Percentiles rank a stretch among this genome's conserved stretches.
Conservation (phyloP, 2,329 filamentous ascomycete genomes). For the Monosporascus sp. region DNA sequence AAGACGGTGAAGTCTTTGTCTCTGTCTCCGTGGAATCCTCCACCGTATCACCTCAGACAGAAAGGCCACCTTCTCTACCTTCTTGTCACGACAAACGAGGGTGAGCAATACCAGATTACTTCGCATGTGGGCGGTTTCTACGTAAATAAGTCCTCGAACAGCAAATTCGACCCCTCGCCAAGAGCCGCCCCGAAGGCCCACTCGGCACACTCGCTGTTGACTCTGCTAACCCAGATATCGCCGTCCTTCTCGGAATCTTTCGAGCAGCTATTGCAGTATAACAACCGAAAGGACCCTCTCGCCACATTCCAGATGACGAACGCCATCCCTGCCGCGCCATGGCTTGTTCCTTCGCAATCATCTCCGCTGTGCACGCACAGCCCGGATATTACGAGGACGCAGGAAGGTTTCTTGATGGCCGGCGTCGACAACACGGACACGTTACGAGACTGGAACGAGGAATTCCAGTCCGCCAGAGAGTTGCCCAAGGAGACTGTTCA, state of each 20-base stretch:
- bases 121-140: conserved; percentile 92
- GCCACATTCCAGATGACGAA: conserved; percentile 96
- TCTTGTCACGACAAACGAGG: conserved; percentile 83
- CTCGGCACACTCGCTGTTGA: conserved; percentile 80
- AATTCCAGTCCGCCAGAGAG: conserved; percentile 95
- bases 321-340: conserved; percentile 84
- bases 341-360: conserved; percentile 71
- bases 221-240: conserved; percentile 72
- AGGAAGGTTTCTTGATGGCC: conserved; percentile 85
- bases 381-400: conserved; percentile 79
- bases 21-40: conserved; percentile 93
- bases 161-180: conserved; percentile 89
- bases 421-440: conserved; percentile 94
- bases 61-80: conserved; percentile 92
- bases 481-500: conserved; percentile 90
- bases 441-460: conserved; percentile 96
- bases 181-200: conserved; percentile 71
- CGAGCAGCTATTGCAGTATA: conserved; percentile 73
- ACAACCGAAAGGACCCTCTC: conserved; percentile 79
- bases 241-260: conserved; percentile 77
- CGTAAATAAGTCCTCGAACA: conserved; percentile 92
- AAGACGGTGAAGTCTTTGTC: conserved; percentile 89
- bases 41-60: conserved; percentile 83
- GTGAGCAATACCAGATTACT: conserved; percentile 91
- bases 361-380: conserved; percentile 65